These are phyloP conservation scores for Pelargonium myrrhifolium DNA, from an alignment of 441 rosid species.

Conservation along the genomic window DNA sequence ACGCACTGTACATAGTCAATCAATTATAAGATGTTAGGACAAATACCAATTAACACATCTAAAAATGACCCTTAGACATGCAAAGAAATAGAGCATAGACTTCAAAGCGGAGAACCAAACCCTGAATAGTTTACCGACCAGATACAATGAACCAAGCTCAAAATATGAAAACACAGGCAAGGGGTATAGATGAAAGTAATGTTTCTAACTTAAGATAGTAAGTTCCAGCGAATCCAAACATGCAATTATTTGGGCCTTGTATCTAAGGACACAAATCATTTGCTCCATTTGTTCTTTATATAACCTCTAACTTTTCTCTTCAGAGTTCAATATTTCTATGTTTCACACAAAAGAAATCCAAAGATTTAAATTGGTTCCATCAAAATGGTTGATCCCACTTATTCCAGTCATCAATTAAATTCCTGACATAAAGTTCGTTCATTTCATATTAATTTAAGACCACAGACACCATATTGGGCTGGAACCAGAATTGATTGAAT, in stretches of 20 bases:
- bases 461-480: neutral
- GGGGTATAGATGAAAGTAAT: neutral
- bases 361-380: neutral
- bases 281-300: neutral
- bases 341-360: neutral
- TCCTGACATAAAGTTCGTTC: neutral
- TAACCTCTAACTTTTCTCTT: neutral
- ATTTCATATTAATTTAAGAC: neutral
- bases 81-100: neutral
- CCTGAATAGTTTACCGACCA: neutral
- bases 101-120: neutral
- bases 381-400: neutral
- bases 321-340: neutral
- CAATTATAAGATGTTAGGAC: neutral
- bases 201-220: conserved; percentile 1
- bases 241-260: neutral
- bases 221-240: neutral
- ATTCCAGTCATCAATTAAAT: neutral
- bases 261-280: neutral
- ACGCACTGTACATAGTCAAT: neutral
- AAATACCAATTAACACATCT: neutral
- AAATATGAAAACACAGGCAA: neutral
- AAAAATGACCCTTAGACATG: neutral
- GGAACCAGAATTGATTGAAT: neutral
- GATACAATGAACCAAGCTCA: neutral